Evolutionary conservation across 2,329 filamentous ascomycete species (phyloP).

Genomic region (Pseudogymnoascus sp.): DNA sequence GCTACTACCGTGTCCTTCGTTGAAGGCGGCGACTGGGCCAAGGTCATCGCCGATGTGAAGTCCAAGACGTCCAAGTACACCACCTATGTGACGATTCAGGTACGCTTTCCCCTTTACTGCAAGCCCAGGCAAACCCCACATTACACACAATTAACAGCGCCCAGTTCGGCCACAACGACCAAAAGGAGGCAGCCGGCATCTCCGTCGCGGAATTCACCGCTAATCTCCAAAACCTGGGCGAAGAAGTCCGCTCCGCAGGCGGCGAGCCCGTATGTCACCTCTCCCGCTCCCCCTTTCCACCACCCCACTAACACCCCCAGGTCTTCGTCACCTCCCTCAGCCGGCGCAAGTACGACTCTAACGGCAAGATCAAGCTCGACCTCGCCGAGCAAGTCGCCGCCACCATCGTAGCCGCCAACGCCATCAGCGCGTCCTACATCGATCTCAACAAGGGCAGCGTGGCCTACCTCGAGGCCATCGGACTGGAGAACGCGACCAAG

Average conservation of each 20-base stretch:
- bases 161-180: constrained; percentile 45
- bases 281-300: background rate
- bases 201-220: constrained; percentile 31
- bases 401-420: constrained; percentile 32
- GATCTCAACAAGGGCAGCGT: constrained; percentile 35
- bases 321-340: constrained; percentile 38
- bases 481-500: constrained; percentile 28
- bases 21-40: constrained; percentile 37
- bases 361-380: constrained; percentile 31
- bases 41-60: constrained; percentile 32
- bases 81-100: constrained; percentile 43
- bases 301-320: background rate
- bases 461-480: constrained; percentile 36
- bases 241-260: constrained; percentile 25
- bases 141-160: constrained; percentile 4
- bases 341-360: constrained; percentile 32
- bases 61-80: constrained; percentile 27
- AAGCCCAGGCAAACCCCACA: too few species aligned
- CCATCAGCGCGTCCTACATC: constrained; percentile 27
- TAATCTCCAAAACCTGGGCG: constrained; percentile 34
- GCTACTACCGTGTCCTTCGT: constrained; percentile 40
- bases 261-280: constrained; percentile 21
- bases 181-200: constrained; percentile 36
- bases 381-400: constrained; percentile 31
- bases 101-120: constrained; percentile 15